These are phyloP conservation scores for Daldinia bambusicola DNA, from an alignment of 495 filamentous ascomycete species.

Conservation along the genomic window DNA sequence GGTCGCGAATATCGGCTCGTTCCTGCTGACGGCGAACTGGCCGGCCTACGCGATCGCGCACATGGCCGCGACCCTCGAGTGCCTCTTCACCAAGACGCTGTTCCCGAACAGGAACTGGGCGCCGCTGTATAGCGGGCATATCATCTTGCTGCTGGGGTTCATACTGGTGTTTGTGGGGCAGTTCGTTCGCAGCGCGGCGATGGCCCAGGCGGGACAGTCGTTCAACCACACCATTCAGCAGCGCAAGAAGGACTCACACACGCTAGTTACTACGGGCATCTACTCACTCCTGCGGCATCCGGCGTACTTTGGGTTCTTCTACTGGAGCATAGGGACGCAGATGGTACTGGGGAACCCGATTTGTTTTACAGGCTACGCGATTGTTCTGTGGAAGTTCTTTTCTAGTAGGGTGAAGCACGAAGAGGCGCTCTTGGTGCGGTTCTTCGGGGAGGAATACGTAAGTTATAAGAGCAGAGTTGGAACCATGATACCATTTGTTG, in stretches of 20 bases:
- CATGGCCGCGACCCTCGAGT: slow-evolving; percentile 75
- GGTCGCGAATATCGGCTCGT: slow-evolving; percentile 75
- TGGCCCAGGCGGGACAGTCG: slow-evolving; percentile 87
- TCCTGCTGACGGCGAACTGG: slow-evolving; percentile 88
- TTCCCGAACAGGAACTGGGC: slow-evolving; percentile 64
- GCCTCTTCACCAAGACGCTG: slow-evolving; percentile 66
- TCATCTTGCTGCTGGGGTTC: slow-evolving; percentile 65
- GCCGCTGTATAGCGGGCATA: slow-evolving; percentile 45
- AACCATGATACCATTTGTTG: slow-evolving; percentile 76
- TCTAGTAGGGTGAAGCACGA: slow-evolving; percentile 75
- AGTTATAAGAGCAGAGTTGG: slow-evolving; percentile 75
- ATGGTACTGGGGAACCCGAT: slow-evolving; percentile 85
- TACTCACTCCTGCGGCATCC: slow-evolving; percentile 78
- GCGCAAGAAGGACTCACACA: slow-evolving; percentile 71
- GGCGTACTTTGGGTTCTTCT: slow-evolving; percentile 97
- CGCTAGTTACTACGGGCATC: slow-evolving; percentile 79
- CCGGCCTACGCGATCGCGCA: slow-evolving; percentile 87
- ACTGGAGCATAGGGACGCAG: slow-evolving; percentile 97
- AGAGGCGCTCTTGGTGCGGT: slow-evolving; percentile 77
- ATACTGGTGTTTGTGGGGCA: slow-evolving; percentile 76
- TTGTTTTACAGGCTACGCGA: slow-evolving; percentile 76
- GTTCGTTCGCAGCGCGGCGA: slow-evolving; percentile 75
- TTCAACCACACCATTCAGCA: slow-evolving; percentile 91
- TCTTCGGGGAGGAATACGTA: slow-evolving; percentile 87
- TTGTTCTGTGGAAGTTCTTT: slow-evolving; percentile 89